Conservation (phyloP, 2,329 filamentous ascomycete species). For the Colletotrichum limetticola region DNA sequence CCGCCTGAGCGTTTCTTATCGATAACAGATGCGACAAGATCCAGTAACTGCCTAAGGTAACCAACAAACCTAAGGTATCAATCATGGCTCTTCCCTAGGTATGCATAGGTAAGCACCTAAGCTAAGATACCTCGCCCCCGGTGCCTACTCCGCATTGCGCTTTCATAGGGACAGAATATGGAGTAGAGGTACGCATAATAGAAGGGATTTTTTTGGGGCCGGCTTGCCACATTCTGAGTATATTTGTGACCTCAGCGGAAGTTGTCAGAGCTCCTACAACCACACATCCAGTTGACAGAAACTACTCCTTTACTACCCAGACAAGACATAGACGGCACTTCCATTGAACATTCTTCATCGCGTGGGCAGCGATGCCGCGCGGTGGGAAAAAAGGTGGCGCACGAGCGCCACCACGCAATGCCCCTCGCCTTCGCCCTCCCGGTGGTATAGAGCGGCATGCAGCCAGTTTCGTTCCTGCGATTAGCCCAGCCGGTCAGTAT, state of each 20-base stretch:
- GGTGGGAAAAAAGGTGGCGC: constrained; percentile 25
- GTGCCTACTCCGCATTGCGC: not conserved
- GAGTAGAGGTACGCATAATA: not conserved
- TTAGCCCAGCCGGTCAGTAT: constrained; percentile 10
- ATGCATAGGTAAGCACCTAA: too few relatives aligned
- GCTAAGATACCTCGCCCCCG: too few relatives aligned
- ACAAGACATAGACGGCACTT: not conserved
- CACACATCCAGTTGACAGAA: not conserved
- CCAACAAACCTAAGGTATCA: too few relatives aligned
- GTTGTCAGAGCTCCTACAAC: not conserved
- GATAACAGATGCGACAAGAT: too few relatives aligned
- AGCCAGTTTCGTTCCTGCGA: not conserved
- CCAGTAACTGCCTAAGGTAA: too few relatives aligned
- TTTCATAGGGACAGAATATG: not conserved
- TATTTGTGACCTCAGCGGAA: not conserved
- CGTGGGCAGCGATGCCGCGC: constrained; percentile 25
- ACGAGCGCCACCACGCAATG: constrained; percentile 18
- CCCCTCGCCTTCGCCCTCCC: not conserved
- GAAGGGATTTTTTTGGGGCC: not conserved
- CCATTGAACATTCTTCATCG: not conserved
- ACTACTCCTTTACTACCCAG: not conserved
- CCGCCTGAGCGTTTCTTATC: too few relatives aligned
- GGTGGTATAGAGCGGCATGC: not conserved
- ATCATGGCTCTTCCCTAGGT: too few relatives aligned
- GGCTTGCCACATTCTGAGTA: not conserved